Evolutionary conservation across 768 basidiomycete species (phyloP), one percentile per base, ranked within the genome.

Genomic region (Phanerodontia chrysosporium): DNA sequence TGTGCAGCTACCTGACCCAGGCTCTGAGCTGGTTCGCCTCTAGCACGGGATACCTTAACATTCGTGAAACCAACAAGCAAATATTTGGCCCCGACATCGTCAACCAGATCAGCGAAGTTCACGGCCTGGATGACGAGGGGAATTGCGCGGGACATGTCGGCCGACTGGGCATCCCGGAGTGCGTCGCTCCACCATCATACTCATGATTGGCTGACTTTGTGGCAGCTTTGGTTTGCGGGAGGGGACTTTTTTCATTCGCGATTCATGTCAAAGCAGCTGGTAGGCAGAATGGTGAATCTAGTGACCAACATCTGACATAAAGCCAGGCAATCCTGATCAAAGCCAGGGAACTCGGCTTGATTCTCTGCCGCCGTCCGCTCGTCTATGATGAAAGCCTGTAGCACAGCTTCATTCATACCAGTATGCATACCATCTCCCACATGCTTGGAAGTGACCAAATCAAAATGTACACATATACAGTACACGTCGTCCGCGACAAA

Each of bases 111-210:
- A 62, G 67, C 58, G 12, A 35, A 9, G 66, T 77, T 0, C 76
- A 73, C 72, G 76, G 77, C 1, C 27, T 78, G 14, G 76, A 80
- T 56, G 67, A 30, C 77, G 78, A 63, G 76, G 75, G 0, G 78
- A 79, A 55, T 32, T 74, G 7, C 61, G 61, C 35, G 74, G 74
- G 8, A 63, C 68, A 44, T 78, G 74, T 58, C 68, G 74, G 8
- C 76, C 76, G 3, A 70, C 74, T 2, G 78, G 78, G 2, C 73
- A 78, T 62, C 77, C 77, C 29, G 77, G 75, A 7, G 76, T 76
- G 54, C 45, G 71, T 66, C 14, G 4, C n/a, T n/a, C 30, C 4
- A 10, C 24, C 24, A 8, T 30, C 6, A 30, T 32, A 7, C 3
- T n/a, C 9, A 8, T 36, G 35, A 14, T 21, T 10, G 18, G 52